Percentiles rank a stretch among this genome's conserved stretches.
phyloP scores from a whole-genome alignment of 1,139 yeast genomes.

The Zygosaccharomyces pseudobailii region DNA sequence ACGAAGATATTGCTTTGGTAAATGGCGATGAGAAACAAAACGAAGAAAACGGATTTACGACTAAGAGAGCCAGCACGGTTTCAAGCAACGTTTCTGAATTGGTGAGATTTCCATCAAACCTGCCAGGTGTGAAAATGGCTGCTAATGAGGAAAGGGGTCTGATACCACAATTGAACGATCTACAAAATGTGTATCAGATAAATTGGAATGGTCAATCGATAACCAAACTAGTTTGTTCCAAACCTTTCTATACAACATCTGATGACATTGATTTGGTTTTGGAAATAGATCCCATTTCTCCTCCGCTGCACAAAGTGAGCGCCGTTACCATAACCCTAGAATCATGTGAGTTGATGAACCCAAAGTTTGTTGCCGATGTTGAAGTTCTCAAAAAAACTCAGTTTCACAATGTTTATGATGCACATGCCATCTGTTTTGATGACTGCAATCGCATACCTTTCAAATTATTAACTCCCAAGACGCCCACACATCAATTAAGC shows the following conservation, averaged over 20 bases:
- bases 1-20: slow-evolving; percentile 7
- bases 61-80: slow-evolving; percentile 7
- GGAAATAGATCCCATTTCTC: slow-evolving; percentile 20
- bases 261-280: slow-evolving; percentile 45
- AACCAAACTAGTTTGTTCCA: slow-evolving; percentile 34
- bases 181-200: slow-evolving; percentile 35
- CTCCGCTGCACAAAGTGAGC: slow-evolving; percentile 20
- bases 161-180: slow-evolving; percentile 29
- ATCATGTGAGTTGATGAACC: slow-evolving; percentile 33
- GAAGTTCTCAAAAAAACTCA: slow-evolving; percentile 17
- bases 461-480: slow-evolving; percentile 32
- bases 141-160: slow-evolving; percentile 5
- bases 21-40: slow-evolving; percentile 4
- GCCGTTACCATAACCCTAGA: slow-evolving; percentile 35
- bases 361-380: slow-evolving; percentile 18
- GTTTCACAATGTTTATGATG: slow-evolving; percentile 26
- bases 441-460: slow-evolving; percentile 25
- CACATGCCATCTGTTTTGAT: slow-evolving; percentile 31
- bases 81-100: slow-evolving; percentile 6
- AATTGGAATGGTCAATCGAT: slow-evolving; percentile 34
- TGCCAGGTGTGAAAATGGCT: not conserved
- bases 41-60: slow-evolving; percentile 2
- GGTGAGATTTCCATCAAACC: not conserved
- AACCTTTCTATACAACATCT: slow-evolving; percentile 46
- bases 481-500: slow-evolving; percentile 32